Conservation (phyloP, 495 filamentous ascomycete genomes). For the Xylaria bambusicola region DNA sequence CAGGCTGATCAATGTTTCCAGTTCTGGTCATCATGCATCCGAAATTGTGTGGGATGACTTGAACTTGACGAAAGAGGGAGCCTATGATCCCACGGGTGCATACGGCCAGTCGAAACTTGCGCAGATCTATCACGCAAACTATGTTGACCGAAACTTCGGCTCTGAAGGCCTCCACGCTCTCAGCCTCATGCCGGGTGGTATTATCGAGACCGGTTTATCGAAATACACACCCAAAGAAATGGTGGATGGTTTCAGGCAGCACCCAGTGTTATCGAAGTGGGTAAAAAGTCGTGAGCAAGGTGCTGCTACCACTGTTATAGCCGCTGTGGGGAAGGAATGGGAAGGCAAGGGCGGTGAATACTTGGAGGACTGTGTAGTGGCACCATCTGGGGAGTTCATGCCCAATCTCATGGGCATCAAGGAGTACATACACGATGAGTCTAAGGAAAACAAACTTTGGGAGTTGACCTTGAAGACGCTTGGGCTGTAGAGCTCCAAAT, state of each 20-base stretch:
- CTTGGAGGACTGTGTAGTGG: constrained; percentile 36
- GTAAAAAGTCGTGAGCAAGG: constrained; percentile 47
- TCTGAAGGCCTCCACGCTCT: constrained; percentile 40
- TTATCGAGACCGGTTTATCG: constrained; percentile 21
- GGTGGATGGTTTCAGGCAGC: constrained; percentile 23
- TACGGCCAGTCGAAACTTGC: constrained; percentile 45
- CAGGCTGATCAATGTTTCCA: constrained; percentile 46
- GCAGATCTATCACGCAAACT: constrained; percentile 44
- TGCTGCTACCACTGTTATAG: constrained; percentile 50
- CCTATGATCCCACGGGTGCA: constrained; percentile 40
- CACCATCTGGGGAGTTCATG: constrained; percentile 2
- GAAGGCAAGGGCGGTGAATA: constrained; percentile 41
- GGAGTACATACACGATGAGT: constrained; percentile 13
- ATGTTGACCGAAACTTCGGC: constrained; percentile 46
- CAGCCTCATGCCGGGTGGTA: constrained; percentile 45
- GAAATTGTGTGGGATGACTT: constrained; percentile 17
- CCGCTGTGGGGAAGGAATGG: constrained; percentile 39
- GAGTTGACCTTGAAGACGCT: constrained; percentile 12
- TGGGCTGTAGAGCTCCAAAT: too few species aligned
- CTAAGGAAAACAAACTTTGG: constrained; percentile 17
- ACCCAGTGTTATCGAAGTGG: constrained; percentile 21
- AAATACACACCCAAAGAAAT: constrained; percentile 28
- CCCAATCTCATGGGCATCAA: constrained; percentile 1
- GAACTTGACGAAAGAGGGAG: constrained; percentile 26
- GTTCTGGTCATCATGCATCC: constrained; percentile 37